These are phyloP conservation scores for Narthecium ossifragum DNA, from an alignment of 106 monocot species.

Conservation along the genomic window DNA sequence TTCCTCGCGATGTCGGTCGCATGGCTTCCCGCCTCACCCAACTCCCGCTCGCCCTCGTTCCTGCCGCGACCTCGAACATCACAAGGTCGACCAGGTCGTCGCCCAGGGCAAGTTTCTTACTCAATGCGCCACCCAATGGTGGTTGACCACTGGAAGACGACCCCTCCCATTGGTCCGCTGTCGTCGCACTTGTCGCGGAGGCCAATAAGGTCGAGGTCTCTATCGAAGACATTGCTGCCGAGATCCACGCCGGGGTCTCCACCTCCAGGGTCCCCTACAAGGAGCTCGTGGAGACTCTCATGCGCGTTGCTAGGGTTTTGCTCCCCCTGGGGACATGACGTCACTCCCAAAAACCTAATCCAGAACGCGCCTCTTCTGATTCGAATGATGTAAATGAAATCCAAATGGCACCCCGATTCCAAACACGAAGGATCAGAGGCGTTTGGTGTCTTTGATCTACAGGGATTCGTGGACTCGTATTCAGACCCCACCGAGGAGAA, in stretches of 20 bases:
- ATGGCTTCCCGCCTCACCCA: conserved; percentile 40
- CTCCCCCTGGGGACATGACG: too few relatives aligned
- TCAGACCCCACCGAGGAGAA: neutral
- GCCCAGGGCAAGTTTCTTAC: conserved; percentile 56
- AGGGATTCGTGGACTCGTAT: conserved; percentile 7
- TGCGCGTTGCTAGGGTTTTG: too few relatives aligned
- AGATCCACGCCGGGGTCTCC: too few relatives aligned
- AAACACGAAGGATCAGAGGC: neutral
- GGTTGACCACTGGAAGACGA: conserved; percentile 61
- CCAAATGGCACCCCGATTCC: neutral
- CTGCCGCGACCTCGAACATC: conserved; percentile 11
- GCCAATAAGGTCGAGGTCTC: too few relatives aligned
- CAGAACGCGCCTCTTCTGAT: too few relatives aligned
- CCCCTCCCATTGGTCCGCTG: conserved; percentile 45
- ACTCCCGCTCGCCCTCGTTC: conserved; percentile 30
- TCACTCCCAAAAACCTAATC: too few relatives aligned
- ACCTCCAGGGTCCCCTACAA: too few relatives aligned
- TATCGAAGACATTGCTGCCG: too few relatives aligned
- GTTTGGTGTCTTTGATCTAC: conserved; percentile 8
- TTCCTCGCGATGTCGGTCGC: conserved; percentile 30
- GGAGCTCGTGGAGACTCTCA: too few relatives aligned
- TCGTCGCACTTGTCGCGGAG: too few relatives aligned
- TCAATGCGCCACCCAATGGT: conserved; percentile 62
- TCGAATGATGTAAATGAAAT: too few relatives aligned
- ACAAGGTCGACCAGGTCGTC: conserved; percentile 32